A percentile compares a stretch with the other conserved stretches of the same genome.
phyloP scores from a whole-genome alignment of 2,329 filamentous ascomycete species.

The Fragosphaeria purpurea region DNA sequence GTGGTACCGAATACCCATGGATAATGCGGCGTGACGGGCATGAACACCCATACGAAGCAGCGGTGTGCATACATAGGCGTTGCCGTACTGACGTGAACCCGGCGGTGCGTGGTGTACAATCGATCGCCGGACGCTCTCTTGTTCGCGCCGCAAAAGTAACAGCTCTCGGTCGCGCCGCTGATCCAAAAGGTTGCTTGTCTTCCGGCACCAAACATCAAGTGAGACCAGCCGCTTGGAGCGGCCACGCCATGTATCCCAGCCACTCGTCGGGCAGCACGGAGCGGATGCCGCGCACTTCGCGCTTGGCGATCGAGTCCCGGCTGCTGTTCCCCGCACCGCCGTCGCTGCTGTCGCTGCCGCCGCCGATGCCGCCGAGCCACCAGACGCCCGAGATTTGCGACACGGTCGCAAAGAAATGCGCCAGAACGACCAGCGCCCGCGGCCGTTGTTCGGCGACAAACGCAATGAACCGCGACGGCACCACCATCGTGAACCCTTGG shows the following conservation, averaged over 20 bases:
- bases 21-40: too few relatives aligned
- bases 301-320: constrained; percentile 12
- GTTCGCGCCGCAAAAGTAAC: too few relatives aligned
- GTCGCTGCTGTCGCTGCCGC: constrained; percentile 3
- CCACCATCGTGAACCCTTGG: constrained; percentile 18
- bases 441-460: constrained; percentile 16
- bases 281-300: constrained; percentile 19
- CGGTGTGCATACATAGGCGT: too few relatives aligned
- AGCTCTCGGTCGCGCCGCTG: too few relatives aligned
- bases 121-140: too few relatives aligned
- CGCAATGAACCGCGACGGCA: constrained; percentile 15
- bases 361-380: constrained; percentile 16
- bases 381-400: constrained; percentile 15
- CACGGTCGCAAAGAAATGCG: constrained; percentile 18
- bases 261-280: constrained; percentile 14
- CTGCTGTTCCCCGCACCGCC: background rate
- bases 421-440: constrained; percentile 17
- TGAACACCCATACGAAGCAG: too few relatives aligned
- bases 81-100: too few relatives aligned
- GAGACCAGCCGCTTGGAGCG: constrained; percentile 13
- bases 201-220: background rate
- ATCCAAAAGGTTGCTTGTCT: too few relatives aligned
- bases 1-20: too few relatives aligned
- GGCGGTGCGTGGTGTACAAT: too few relatives aligned
- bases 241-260: constrained; percentile 16